Conservation (phyloP, 208 protist species). For the Herpetomonas muscarum region DNA sequence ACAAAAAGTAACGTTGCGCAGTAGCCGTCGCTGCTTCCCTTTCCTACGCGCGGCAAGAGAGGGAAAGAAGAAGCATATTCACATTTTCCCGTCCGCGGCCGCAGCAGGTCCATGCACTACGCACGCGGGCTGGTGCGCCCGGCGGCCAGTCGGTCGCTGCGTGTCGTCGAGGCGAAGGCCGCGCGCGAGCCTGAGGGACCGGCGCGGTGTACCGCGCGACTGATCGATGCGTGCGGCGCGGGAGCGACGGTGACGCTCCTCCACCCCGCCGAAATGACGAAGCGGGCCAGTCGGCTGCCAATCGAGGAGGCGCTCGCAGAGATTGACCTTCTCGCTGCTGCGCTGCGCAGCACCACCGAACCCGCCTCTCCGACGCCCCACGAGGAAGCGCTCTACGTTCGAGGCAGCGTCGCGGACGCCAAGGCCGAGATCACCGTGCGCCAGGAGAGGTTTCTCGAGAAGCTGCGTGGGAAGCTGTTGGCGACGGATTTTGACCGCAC, state of each 20-base stretch:
- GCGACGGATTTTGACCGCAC: slow-evolving; percentile 23
- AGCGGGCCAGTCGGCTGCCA: neutral
- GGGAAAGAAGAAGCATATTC: too few relatives aligned
- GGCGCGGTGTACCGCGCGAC: neutral
- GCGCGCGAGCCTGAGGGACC: neutral
- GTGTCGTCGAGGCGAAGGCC: slow-evolving; percentile 15
- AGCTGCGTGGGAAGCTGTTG: slow-evolving; percentile 32
- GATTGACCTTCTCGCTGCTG: slow-evolving; percentile 21
- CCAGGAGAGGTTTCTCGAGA: slow-evolving; percentile 45
- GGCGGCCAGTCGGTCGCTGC: slow-evolving; percentile 17
- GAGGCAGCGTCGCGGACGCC: slow-evolving; percentile 14
- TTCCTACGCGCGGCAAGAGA: too few relatives aligned
- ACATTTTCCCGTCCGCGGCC: too few relatives aligned
- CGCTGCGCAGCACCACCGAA: slow-evolving; percentile 16
- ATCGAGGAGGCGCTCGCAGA: neutral
- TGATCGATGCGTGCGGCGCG: neutral
- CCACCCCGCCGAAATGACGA: neutral
- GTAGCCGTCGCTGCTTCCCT: neutral
- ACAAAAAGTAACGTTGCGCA: too few relatives aligned
- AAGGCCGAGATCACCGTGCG: slow-evolving; percentile 28
- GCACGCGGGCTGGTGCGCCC: slow-evolving; percentile 45
- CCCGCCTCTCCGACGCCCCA: neutral
- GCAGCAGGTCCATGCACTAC: slow-evolving; percentile 38
- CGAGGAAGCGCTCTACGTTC: slow-evolving; percentile 30
- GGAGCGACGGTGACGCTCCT: neutral